Evolutionary conservation across 164 flowering plant species (phyloP), one percentile per base, ranked within the genome.

Genomic region (Stephania japonica): DNA sequence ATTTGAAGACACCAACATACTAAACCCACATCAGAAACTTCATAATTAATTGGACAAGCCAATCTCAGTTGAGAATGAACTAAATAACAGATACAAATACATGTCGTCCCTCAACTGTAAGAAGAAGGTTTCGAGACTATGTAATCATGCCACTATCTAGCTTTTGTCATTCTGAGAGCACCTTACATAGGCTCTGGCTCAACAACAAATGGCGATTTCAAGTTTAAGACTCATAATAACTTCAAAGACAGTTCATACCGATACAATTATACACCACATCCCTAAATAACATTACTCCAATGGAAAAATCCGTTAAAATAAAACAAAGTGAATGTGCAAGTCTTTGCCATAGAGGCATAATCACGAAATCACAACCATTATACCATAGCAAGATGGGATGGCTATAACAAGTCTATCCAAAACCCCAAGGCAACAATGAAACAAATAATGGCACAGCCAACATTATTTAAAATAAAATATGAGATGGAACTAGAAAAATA

Each of bases 381-480:
- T 4, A 32, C 42, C 68, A 65, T 64, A 23, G 68, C 38, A 14
- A 12, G 42, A 27, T 0, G 19, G 42, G 47, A 41, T 11, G 19
- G 42, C 21, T 42, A 67, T 38, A 67, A 32, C 19, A 42, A 5
- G n/a, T 42, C 41, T 18, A 25, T 26, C 32, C 0, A 26, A 13
- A 26, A 3, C 32, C 43, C 44, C 69, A 74, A 67, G 23, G 67
- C 43, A 78, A 62, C 47, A 67, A 38, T 5, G 13, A 70, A 74
- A 24, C 42, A 70, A 27, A 66, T 38, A 42, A 14, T 6, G 62
- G 10, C 42, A 43, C 42, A 69, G 42, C 21, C n/a, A 26, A 26
- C 42, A 6, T 21, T 63, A 32, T 44, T 26, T 21, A 71, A 65
- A 65, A 16, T 19, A n/a, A 50, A 10, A 56, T 23, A 56, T 56